Base-by-base conservation (phyloP, 768 basidiomycete genomes). In the Crepidotus variabilis region DNA sequence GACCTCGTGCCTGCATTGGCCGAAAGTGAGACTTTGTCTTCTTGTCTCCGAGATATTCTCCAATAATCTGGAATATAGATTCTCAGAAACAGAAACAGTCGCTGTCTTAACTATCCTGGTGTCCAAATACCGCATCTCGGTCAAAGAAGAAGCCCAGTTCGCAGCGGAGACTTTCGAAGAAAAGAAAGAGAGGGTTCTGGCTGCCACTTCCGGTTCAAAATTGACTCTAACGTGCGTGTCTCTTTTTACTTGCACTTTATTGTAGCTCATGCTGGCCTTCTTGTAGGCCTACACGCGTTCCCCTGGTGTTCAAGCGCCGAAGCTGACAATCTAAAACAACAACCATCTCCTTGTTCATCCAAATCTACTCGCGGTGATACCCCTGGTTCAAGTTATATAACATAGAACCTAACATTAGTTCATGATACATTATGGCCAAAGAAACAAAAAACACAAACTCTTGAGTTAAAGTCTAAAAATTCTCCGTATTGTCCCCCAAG, bases 31-130 rank as follows among this genome's bases (percentile, higher is more conserved):
- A 50, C 22, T 7, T 23, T 14, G 28, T 21, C 28, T 9, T 14
- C 24, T 9, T 22, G 45, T 18, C 28, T 52, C n/a, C 36, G 36
- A 48, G 47, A 11, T 6, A 10, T 45, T 45, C 24, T 34, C 4
- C 47, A 7, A 34, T 36, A 48, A 22, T 53, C 22, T 2, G 46
- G 6, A 24, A 28, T 32, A 9, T 16, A 79, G 75, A 58, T 80
- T 79, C 63, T 68, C 69, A 20, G 79, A 82, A 63, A 77, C 74
- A 9, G 78, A 80, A 65, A 75, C 67, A 21, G 65, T 79, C 24
- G 79, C 75, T 1, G 71, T 75, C 28, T 66, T 84, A 16, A 75
- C 77, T n/a, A 66, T 77, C 67, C 62, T 82, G n/a, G 64, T 82
- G 9, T 69, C 68, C 11, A 66, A 64, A 28, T 84, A 77, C 65